Evolutionary conservation across 345 rosid genomes (phyloP), one percentile per base, ranked within the genome.

Genomic region (Sisymbrium irio): DNA sequence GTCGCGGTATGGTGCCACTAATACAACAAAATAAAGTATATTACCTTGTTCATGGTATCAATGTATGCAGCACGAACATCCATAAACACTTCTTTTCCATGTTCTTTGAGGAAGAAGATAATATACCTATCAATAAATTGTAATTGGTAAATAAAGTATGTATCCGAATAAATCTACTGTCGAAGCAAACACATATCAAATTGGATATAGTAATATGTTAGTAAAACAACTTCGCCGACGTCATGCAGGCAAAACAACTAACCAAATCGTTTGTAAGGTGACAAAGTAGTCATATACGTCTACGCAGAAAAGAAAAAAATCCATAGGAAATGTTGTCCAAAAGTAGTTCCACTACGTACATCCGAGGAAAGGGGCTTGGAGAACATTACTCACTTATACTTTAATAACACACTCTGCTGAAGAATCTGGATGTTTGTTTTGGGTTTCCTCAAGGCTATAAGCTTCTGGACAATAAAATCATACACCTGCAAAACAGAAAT

Each of bases 371-470:
- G 11, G 20, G 67, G 37, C 3, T 3, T 47, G 22, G 25, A 67
- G 46, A 77, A 20, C 19, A 65, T 42, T 25, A 71, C 97, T 83
- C 76, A 95, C 99, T 90, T 95, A 89, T 92, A 92, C 57, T 95
- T 95, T 70, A 92, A 81, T 79, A 92, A 87, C 74, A 95, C 97
- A 83, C 86, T 95, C 78, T 92, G 99, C 75, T 95, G 99, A 83
- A 95, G 95, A 76, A 95, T 92, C 81, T 95, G 99, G 72, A 95
- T 92, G 77, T 95, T 95, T 67, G 99, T 95, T 87, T 95, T 95
- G 46, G 99, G 99, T 82, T 95, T 95, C 78, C 99, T 92, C 77
- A 95, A 73, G 15, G 98, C 97, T 75, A 90, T 79, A 57, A 95
- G 99, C 86, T 95, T 95, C 85, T 92, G 99, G 77, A 92, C 94